Evolutionary conservation across 2,329 filamentous ascomycete species (phyloP).

Genomic region (Fusarium incarnatum): DNA sequence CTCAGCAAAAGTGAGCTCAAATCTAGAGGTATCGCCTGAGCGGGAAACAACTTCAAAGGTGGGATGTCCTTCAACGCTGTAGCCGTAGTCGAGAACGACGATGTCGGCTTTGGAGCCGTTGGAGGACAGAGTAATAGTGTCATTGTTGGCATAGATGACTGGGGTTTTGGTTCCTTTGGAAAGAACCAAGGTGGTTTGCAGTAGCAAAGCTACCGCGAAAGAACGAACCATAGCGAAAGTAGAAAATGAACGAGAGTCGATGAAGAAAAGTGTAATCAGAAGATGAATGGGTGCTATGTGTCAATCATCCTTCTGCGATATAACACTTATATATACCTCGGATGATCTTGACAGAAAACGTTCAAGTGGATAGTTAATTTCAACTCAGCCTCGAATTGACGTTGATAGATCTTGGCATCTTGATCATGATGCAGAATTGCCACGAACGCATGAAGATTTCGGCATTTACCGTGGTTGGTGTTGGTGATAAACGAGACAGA

Average conservation of each 20-base stretch:
- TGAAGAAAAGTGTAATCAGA: no score
- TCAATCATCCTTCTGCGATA: no score
- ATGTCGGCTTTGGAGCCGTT: background rate
- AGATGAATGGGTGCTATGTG: no score
- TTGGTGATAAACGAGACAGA: background rate
- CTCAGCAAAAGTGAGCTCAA: background rate
- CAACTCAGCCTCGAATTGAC: background rate
- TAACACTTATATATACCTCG: background rate
- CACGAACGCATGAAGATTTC: fast-evolving
- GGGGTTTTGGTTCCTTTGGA: fast-evolving
- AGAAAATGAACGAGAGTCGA: no score
- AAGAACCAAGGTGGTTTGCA: background rate
- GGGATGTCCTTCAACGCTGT: background rate
- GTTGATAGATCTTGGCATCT: background rate
- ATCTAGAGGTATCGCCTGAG: background rate
- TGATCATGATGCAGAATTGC: background rate
- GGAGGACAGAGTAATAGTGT: fast-evolving
- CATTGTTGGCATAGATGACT: background rate
- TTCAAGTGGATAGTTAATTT: background rate
- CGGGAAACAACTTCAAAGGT: constrained; percentile 1
- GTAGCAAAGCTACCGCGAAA: background rate
- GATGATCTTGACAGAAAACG: background rate
- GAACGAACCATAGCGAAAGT: background rate
- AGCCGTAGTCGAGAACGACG: background rate
- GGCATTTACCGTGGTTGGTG: background rate